phyloP scores from a whole-genome alignment of 192 early-diverging fungal species.

The Rhizoclosmatium sp. region DNA sequence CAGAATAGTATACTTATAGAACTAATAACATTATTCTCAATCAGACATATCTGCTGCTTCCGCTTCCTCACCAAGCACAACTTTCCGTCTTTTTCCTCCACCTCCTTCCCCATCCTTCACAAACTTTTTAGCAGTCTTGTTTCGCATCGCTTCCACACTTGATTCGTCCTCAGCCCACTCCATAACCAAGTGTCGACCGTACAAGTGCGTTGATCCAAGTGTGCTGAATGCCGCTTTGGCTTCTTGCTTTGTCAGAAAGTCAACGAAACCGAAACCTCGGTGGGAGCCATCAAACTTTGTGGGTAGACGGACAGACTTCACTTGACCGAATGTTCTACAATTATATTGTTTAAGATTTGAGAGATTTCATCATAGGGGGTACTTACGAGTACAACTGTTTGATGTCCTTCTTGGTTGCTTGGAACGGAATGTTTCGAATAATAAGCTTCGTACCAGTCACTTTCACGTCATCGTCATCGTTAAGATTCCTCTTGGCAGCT shows the following conservation, averaged over 20 bases:
- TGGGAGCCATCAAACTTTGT: conserved; percentile 92
- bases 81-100: conserved; percentile 66
- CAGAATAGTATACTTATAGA: neutral
- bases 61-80: conserved; percentile 60
- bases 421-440: conserved; percentile 95
- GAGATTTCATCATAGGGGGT: neutral
- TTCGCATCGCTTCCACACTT: conserved; percentile 80
- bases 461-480: conserved; percentile 59
- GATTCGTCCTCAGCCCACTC: conserved; percentile 90
- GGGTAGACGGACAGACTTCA: conserved; percentile 94
- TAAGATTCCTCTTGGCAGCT: conserved; percentile 27
- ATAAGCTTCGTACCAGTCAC: conserved; percentile 86
- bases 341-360: neutral
- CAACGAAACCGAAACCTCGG: conserved; percentile 98
- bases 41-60: neutral
- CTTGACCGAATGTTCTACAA: conserved; percentile 85
- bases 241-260: conserved; percentile 96
- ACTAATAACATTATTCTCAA: neutral
- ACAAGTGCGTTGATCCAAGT: conserved; percentile 92
- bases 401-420: conserved; percentile 94
- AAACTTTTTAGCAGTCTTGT: conserved; percentile 86
- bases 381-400: conserved; percentile 83
- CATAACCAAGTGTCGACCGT: conserved; percentile 94
- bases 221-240: conserved; percentile 88
- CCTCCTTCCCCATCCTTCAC: conserved; percentile 58